Evolutionary conservation across 2,329 filamentous ascomycete genomes (phyloP), one percentile per base, ranked within the genome.

Genomic region (Botrytis paeoniae): DNA sequence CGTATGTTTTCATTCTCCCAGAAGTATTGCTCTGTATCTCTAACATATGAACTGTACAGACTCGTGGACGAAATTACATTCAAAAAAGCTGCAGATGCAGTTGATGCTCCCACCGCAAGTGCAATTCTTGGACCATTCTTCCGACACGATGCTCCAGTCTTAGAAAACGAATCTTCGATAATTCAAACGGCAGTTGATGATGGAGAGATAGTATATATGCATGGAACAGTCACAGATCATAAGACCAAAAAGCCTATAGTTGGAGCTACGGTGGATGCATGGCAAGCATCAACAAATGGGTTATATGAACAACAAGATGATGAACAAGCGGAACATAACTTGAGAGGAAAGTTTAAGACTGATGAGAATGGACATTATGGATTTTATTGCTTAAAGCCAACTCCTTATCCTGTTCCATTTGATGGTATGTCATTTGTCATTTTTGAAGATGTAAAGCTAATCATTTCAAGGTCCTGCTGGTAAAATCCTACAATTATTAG

Each of bases 91-190:
- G 73, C 75, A 1, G 78, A 79, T 48, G 73, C 77, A 10, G 81
- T 71, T 84, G 32, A 90, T 87, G 77, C 87, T 85, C 75, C 79
- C 22, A 81, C 80, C 9, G 76, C 77, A 22, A 88, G 87, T 39
- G 88, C 89, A 32, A 90, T 91, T 74, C 84, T 92, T 0, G 89
- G 89, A 0, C 89, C 89, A 1, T 91, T 92, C 81, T 91, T 88
- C 84, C 83, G 89, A 14, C 83, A 86, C 70, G 85, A 91, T 76
- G 87, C 88, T 0, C 88, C 89, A 1, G 80, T 83, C 51, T 83
- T 86, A 70, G 78, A 85, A 45, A 89, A 89, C 79, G 89, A 88
- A 43, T 83, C 84, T 54, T 86, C 83, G 41, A 89, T 91, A 57
- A 83, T 86, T 9, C 77, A 82, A 0, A 71, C 43, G 1, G 85